Conservation (phyloP, 2,329 filamentous ascomycete species). For the Calonectria hongkongensis region DNA sequence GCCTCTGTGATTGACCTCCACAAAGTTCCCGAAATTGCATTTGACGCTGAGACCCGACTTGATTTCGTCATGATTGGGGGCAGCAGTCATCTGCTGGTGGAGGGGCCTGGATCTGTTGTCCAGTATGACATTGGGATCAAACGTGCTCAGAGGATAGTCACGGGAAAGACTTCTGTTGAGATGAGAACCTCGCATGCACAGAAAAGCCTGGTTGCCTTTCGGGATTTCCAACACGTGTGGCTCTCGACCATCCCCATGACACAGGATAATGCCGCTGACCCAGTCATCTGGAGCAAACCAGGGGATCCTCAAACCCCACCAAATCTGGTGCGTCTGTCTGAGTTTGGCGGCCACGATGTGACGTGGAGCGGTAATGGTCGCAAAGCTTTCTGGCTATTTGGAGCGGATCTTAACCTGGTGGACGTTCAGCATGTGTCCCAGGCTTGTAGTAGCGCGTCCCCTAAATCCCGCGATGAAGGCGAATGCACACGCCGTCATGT, state of each 20-base stretch:
- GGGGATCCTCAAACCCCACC: background rate
- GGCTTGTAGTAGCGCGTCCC: background rate
- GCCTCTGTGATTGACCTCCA: background rate
- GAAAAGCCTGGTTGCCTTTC: background rate
- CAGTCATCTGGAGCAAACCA: conserved; percentile 16
- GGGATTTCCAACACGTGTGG: conserved; percentile 27
- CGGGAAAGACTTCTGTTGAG: conserved; percentile 1
- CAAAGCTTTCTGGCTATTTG: conserved; percentile 3
- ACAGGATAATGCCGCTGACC: too few species aligned
- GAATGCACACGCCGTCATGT: background rate
- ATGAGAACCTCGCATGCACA: background rate
- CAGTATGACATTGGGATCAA: too few species aligned
- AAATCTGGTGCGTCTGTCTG: background rate
- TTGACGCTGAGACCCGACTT: background rate
- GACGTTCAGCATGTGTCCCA: background rate
- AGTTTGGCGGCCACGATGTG: conserved; percentile 8
- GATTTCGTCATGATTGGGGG: background rate
- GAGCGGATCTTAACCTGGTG: too few species aligned
- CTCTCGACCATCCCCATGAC: background rate
- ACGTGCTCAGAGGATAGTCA: too few species aligned
- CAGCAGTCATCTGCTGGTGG: too few species aligned
- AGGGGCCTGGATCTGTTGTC: too few species aligned
- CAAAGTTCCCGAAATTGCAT: too few species aligned
- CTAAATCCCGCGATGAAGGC: background rate
- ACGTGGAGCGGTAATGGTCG: background rate